Base-by-base conservation (phyloP, 2,329 filamentous ascomycete genomes). In the Aspergillus aculeatus region DNA sequence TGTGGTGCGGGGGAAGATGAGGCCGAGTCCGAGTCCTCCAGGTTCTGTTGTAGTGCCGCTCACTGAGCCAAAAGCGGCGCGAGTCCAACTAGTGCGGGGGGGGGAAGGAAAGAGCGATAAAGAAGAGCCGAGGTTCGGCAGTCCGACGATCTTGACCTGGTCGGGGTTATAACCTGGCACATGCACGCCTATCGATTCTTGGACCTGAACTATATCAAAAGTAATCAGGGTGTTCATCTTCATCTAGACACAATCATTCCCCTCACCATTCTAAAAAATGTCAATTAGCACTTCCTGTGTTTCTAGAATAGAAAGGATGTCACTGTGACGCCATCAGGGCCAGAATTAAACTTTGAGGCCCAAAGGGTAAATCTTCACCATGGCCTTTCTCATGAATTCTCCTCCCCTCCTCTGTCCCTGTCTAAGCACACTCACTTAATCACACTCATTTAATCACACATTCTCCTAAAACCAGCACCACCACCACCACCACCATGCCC, bases 91-190 rank as follows among this genome's bases (percentile, higher is more conserved):
- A 35, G 32, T 35, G 32, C 32, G 32, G 32, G 32, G 32, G 9
- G 14, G 52, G 51, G 56, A 53, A 57, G 57, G 54, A 54, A 59
- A 59, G 57, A 62, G 69, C 63, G 68, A 68, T 67, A 65, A 68
- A 66, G 26, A 68, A 64, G 62, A 54, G 62, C 63, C 59, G 59
- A 59, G 62, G 60, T 61, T 57, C 56, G 61, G 61, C 63, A 57
- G 52, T 66, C 44, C 26, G 50, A 52, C 38, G 38, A 35, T 35
- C 32, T 35, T 35, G 10, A 4, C 32, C 32, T 35, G 7, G 32
- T 35, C 32, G 10, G 11, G 32, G 16, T 35, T 16, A 2, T 35
- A 5, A 16, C 11, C 32, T 35, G 32, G 12, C 32, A 35, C 14
- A 29, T 16, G 32, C 32, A 35, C 32, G 26, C 26, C 26, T 29